Conservation (phyloP, 2,329 filamentous ascomycete species). For the Sodiomyces alkalinus region DNA sequence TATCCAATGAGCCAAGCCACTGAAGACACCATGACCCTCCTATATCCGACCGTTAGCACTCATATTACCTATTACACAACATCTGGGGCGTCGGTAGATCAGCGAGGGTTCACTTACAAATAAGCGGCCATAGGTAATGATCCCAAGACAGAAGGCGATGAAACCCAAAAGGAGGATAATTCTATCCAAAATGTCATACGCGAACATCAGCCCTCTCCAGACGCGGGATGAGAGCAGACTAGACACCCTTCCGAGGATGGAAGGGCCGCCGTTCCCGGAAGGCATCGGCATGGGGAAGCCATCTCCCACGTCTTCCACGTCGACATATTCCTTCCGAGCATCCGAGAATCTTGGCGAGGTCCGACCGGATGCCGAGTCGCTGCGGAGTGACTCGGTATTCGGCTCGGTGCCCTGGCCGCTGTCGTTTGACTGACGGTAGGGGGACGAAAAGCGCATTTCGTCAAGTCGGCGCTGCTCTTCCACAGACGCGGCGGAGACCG, state of each 20-base stretch:
- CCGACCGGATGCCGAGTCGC: constrained; percentile 44
- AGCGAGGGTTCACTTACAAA: constrained; percentile 50
- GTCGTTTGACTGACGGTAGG: constrained; percentile 53
- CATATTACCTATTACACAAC: constrained; percentile 3
- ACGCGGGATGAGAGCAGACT: constrained; percentile 37
- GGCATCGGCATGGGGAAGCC: constrained; percentile 26
- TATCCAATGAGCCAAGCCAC: constrained; percentile 80
- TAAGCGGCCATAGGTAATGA: constrained; percentile 65
- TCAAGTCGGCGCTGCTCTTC: not conserved
- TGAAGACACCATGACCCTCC: constrained; percentile 59
- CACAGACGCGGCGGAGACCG: constrained; percentile 12
- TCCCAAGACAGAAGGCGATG: constrained; percentile 53
- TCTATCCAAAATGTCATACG: constrained; percentile 59
- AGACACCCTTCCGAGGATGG: constrained; percentile 36
- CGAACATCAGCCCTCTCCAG: constrained; percentile 40
- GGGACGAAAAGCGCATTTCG: too few species aligned
- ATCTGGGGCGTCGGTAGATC: not conserved
- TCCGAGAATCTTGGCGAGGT: constrained; percentile 11
- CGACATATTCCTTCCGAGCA: constrained; percentile 28
- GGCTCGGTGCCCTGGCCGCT: constrained; percentile 63
- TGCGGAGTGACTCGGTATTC: constrained; percentile 50
- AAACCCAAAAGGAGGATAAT: constrained; percentile 68
- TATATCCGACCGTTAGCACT: constrained; percentile 17
- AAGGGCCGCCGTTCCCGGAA: constrained; percentile 29
- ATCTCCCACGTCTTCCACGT: constrained; percentile 24